Evolutionary conservation across 257 asterid species (phyloP), one percentile per base, ranked within the genome.

Genomic region (Cinchona pubescens): DNA sequence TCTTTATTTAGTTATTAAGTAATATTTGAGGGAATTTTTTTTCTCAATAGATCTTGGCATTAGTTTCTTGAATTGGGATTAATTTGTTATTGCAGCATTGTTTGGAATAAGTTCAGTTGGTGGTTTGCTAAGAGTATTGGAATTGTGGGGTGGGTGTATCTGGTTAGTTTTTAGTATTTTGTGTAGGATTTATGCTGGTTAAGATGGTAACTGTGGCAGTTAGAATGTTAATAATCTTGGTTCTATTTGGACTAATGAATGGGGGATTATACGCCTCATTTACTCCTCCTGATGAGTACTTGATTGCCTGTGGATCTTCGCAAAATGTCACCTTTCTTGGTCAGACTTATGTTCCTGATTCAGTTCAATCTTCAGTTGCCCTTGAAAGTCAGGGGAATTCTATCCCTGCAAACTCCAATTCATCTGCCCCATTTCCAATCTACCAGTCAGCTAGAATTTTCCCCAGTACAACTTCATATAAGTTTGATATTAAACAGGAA

Each of bases 301-400:
- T 85, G 30, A 43, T 85, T 71, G 82, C 79, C 30, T 85, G 89
- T 74, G 89, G 89, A 83, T 85, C 89, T 71, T 76, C 87, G 35
- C 76, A 77, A 76, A 82, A 73, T 76, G 82, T 83, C 73, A 65
- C 79, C 38, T 85, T 75, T 48, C 60, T 83, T 5, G 87, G 84
- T 42, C 87, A 78, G 53, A 83, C 78, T 53, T 85, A 75, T 68
- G 76, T 77, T 76, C 87, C 87, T 73, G 89, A 85, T 70, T 65
- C 45, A 12, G 65, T 68, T 46, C 83, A 72, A 7, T 81, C 87
- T 70, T 82, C 81, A 37, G 35, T 80, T 72, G 29, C 74, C 69
- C 49, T 85, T 32, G 79, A 80, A 78, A 78, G 66, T 67, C 71
- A 64, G 37, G 79, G 71, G 23, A 59, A 80, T 73, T 79, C 83